Conservation (phyloP, 805 yeast species). For the Isabelozyma rhagii region DNA sequence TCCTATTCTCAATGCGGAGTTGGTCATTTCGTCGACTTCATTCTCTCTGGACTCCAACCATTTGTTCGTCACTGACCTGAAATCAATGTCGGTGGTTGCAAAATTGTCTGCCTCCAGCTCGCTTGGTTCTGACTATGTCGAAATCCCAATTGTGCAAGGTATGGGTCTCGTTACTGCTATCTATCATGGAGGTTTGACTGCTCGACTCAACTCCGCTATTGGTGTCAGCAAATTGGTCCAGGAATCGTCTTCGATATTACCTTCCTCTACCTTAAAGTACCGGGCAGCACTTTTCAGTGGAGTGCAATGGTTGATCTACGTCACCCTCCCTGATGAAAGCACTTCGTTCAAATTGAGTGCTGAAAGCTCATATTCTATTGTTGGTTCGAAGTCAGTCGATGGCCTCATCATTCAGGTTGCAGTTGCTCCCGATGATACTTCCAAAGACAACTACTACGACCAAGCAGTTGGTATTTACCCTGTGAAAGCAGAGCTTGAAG, state of each 20-base stretch:
- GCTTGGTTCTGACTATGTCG: constrained; percentile 36
- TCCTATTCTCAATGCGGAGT: constrained; percentile 54
- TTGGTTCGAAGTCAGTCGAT: constrained; percentile 41
- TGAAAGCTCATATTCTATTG: constrained; percentile 35
- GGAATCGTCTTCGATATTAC: constrained; percentile 27
- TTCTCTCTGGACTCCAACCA: constrained; percentile 32
- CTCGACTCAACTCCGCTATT: constrained; percentile 31
- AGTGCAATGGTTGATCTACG: constrained; percentile 66
- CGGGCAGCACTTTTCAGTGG: constrained; percentile 51
- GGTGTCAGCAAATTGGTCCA: constrained; percentile 20
- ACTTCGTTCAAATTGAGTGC: constrained; percentile 24
- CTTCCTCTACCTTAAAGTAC: constrained; percentile 49
- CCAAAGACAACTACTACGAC: constrained; percentile 49
- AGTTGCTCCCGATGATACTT: constrained; percentile 24
- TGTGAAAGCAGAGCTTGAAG: constrained; percentile 45
- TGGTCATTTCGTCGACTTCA: constrained; percentile 53
- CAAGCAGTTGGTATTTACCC: constrained; percentile 68
- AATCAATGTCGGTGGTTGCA: constrained; percentile 49
- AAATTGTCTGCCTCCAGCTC: constrained; percentile 23
- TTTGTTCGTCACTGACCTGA: constrained; percentile 45
- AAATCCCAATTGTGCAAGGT: constrained; percentile 73
- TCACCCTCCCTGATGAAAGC: constrained; percentile 43
- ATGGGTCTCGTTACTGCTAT: constrained; percentile 76
- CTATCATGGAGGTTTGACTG: constrained; percentile 47
- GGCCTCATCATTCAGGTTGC: constrained; percentile 44